Percentiles rank a stretch among this genome's conserved stretches.
phyloP scores from a whole-genome alignment of 1,284 basidiomycete species.

The Jaminaea rosea region DNA sequence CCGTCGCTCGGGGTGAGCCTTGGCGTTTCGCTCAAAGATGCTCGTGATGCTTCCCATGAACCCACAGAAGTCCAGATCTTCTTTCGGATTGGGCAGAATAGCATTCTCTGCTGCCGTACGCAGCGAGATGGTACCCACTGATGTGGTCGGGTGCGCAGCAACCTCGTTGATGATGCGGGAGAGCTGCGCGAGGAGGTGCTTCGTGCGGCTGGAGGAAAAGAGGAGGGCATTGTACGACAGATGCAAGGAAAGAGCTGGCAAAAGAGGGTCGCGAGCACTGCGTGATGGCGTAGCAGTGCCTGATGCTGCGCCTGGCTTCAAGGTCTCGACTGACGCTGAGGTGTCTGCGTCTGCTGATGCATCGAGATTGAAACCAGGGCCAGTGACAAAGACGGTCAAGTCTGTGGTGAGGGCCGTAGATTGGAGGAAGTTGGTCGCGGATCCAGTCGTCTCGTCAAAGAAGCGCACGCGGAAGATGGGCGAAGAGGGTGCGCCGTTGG shows the following conservation, averaged over 20 bases:
- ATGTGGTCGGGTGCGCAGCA: constrained; percentile 53
- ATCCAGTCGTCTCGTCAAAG: constrained; percentile 78
- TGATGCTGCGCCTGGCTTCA: background rate
- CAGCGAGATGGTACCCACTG: constrained; percentile 36
- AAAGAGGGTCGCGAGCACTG: constrained; percentile 50
- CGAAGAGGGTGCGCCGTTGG: constrained; percentile 21
- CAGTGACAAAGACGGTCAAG: constrained; percentile 63
- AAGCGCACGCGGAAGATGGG: constrained; percentile 87
- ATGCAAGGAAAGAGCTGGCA: constrained; percentile 61
- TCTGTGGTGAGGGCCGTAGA: constrained; percentile 69
- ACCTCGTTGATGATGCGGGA: constrained; percentile 65
- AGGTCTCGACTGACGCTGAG: background rate
- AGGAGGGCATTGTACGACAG: constrained; percentile 89
- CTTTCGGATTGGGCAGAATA: constrained; percentile 73
- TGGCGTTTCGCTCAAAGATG: constrained; percentile 50
- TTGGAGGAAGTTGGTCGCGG: constrained; percentile 47
- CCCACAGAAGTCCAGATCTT: constrained; percentile 90
- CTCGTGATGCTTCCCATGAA: constrained; percentile 90
- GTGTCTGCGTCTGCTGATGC: constrained; percentile 8
- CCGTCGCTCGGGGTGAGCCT: constrained; percentile 33
- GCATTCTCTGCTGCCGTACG: constrained; percentile 59
- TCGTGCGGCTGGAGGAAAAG: constrained; percentile 72
- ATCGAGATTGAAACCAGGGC: constrained; percentile 23
- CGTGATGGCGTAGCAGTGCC: constrained; percentile 9
- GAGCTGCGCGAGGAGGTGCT: constrained; percentile 75